These are phyloP conservation scores for Diatrype stigma DNA, from an alignment of 2,329 filamentous ascomycete species.

Conservation along the genomic window DNA sequence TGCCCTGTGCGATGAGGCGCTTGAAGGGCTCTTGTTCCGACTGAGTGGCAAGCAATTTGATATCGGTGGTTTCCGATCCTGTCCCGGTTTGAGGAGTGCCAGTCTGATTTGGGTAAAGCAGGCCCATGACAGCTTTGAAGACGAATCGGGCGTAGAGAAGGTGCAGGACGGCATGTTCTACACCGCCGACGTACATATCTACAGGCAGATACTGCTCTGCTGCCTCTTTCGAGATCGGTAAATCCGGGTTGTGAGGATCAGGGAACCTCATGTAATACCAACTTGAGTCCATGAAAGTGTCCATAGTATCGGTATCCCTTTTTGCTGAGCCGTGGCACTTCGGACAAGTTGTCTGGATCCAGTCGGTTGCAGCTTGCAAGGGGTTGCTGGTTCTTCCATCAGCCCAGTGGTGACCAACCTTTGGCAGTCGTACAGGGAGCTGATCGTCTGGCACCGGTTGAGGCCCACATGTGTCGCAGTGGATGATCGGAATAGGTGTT, in stretches of 20 bases:
- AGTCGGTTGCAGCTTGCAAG: constrained; percentile 65
- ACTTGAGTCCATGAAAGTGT: constrained; percentile 92
- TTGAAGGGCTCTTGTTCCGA: constrained; percentile 65
- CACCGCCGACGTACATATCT: constrained; percentile 83
- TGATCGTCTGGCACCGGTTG: constrained; percentile 74
- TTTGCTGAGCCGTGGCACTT: constrained; percentile 66
- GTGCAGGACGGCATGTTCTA: constrained; percentile 88
- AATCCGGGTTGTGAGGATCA: constrained; percentile 61
- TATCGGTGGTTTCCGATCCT: too few relatives aligned
- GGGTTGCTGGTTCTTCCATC: constrained; percentile 71
- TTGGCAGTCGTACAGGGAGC: constrained; percentile 71
- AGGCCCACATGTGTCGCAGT: constrained; percentile 71
- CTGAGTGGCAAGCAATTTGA: constrained; percentile 27
- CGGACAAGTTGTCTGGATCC: constrained; percentile 73
- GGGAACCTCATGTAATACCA: constrained; percentile 87
- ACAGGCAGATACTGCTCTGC: constrained; percentile 63
- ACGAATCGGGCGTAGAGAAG: constrained; percentile 87
- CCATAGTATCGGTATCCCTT: constrained; percentile 91
- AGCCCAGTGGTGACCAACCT: constrained; percentile 64
- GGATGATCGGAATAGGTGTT: constrained; percentile 81
- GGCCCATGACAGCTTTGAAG: constrained; percentile 74
- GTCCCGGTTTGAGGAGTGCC: constrained; percentile 18
- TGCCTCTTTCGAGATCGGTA: constrained; percentile 58
- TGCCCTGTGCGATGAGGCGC: constrained; percentile 80
- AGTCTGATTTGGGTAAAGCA: constrained; percentile 38